These are phyloP conservation scores for Staphylotrichum longicolle DNA, from an alignment of 495 filamentous ascomycete species.

Conservation along the genomic window DNA sequence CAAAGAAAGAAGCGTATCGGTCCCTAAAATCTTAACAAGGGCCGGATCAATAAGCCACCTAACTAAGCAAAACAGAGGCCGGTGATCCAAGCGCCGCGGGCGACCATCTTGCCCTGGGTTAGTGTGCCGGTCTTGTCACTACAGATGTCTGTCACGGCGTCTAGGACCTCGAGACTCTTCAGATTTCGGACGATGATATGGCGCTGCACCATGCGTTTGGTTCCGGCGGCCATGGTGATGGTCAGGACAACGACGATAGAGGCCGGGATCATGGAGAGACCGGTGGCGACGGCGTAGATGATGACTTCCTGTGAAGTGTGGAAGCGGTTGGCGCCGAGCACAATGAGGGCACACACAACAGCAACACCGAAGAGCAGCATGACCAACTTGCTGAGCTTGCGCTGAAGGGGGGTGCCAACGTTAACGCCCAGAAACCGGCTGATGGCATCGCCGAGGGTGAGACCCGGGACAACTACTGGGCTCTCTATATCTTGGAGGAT, in stretches of 20 bases:
- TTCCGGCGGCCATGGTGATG: slow-evolving; percentile 78
- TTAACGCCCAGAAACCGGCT: slow-evolving; percentile 69
- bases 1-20: too few relatives aligned
- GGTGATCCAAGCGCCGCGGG: slow-evolving; percentile 76
- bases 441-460: slow-evolving; percentile 63
- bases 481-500: too few relatives aligned
- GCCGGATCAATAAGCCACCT: too few relatives aligned
- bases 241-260: slow-evolving; percentile 67
- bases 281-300: slow-evolving; percentile 75
- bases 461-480: too few relatives aligned
- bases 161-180: slow-evolving; percentile 74
- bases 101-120: slow-evolving; percentile 73
- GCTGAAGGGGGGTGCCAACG: slow-evolving; percentile 75
- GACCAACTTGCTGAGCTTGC: slow-evolving; percentile 73
- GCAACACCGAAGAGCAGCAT: slow-evolving; percentile 72
- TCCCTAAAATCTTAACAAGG: too few relatives aligned
- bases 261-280: slow-evolving; percentile 69
- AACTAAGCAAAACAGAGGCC: too few relatives aligned
- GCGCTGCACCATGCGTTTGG: slow-evolving; percentile 69
- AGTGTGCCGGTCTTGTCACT: slow-evolving; percentile 85
- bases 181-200: slow-evolving; percentile 76
- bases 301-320: slow-evolving; percentile 68
- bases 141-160: slow-evolving; percentile 82
- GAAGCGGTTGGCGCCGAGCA: slow-evolving; percentile 74
- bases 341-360: slow-evolving; percentile 71